Evolutionary conservation across 2,329 filamentous ascomycete genomes (phyloP).

Genomic region (Aspergillus intermedius): DNA sequence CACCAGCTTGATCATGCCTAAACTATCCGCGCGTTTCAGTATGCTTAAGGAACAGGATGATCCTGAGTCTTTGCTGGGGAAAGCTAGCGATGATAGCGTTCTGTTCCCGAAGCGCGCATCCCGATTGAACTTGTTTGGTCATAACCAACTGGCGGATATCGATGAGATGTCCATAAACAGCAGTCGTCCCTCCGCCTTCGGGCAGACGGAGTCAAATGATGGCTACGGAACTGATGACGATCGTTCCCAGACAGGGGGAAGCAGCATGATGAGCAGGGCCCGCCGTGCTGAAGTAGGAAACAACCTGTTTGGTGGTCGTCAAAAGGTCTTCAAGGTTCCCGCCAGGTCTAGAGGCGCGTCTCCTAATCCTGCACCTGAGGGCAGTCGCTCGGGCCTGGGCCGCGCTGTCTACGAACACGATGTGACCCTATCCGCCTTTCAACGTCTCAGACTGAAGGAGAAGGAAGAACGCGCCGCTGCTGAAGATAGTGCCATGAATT

Average conservation of each 20-base stretch:
- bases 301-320: slow-evolving; percentile 85
- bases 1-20: slow-evolving; percentile 92
- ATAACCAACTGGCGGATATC: slow-evolving; percentile 63
- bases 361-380: slow-evolving; percentile 20
- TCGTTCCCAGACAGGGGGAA: slow-evolving; percentile 54
- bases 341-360: slow-evolving; percentile 35
- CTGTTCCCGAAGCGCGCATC: slow-evolving; percentile 76
- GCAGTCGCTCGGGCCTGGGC: slow-evolving; percentile 42
- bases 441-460: slow-evolving; percentile 57
- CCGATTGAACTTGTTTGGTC: slow-evolving; percentile 65
- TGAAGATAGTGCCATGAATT: slow-evolving; percentile 31
- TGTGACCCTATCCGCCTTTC: slow-evolving; percentile 74
- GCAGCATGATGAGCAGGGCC: slow-evolving; percentile 92
- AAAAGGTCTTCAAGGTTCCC: slow-evolving; percentile 88
- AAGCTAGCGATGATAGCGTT: slow-evolving; percentile 92
- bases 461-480: slow-evolving; percentile 45
- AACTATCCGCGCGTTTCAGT: slow-evolving; percentile 88
- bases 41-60: slow-evolving; percentile 96
- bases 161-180: slow-evolving; percentile 76
- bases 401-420: slow-evolving; percentile 81
- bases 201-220: slow-evolving; percentile 59
- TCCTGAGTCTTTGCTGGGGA: slow-evolving; percentile 78
- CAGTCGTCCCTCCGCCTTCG: slow-evolving; percentile 49
- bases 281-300: slow-evolving; percentile 78
- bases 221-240: slow-evolving; percentile 60